phyloP scores from a whole-genome alignment of 345 rosid genomes.

The Brassica rapa region DNA sequence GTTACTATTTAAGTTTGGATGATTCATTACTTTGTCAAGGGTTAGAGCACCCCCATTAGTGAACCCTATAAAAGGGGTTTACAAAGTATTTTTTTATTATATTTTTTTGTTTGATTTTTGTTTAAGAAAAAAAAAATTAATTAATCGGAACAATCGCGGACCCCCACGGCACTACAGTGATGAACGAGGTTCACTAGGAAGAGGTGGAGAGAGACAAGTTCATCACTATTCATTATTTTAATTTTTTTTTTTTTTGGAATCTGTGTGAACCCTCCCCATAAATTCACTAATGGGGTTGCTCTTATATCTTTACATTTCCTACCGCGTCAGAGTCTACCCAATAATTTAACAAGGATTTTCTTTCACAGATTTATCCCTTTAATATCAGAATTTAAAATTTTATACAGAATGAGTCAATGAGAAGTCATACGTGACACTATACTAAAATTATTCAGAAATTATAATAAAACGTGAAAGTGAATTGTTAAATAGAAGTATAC shows the following conservation, averaged over 20 bases:
- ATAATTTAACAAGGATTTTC: not conserved
- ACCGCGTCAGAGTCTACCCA: not conserved
- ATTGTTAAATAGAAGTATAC: not conserved
- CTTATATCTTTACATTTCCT: not conserved
- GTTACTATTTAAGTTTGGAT: constrained; percentile 1
- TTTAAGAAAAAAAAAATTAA: too few species aligned
- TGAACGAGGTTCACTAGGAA: too few species aligned
- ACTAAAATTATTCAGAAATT: not conserved
- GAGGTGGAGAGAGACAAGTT: too few species aligned
- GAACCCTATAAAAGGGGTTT: too few species aligned
- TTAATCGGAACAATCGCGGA: too few species aligned
- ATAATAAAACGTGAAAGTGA: not conserved
- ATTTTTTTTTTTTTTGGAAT: too few species aligned
- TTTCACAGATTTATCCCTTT: not conserved
- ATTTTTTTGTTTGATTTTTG: too few species aligned
- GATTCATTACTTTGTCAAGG: not conserved
- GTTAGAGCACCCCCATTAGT: not conserved
- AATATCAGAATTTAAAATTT: not conserved
- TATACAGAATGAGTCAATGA: not conserved
- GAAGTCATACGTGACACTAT: not conserved
- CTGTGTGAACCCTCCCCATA: too few species aligned
- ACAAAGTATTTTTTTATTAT: too few species aligned
- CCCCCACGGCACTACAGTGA: too few species aligned
- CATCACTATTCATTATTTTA: too few species aligned
- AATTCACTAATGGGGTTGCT: too few species aligned